Conservation (phyloP, 2,329 filamentous ascomycete genomes). For the Exophiala viscosa region DNA sequence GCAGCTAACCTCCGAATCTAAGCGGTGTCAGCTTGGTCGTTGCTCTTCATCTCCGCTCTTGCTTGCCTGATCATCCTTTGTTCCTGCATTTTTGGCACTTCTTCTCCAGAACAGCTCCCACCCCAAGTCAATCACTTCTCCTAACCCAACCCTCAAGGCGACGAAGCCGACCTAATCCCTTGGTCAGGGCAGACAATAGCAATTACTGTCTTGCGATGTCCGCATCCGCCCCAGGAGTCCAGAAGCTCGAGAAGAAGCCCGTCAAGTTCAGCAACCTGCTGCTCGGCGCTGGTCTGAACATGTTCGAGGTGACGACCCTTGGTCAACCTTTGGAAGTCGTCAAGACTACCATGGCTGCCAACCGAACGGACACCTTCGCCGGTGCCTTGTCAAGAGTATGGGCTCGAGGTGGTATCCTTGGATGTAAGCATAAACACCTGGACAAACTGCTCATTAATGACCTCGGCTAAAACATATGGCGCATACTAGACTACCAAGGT, state of each 20-base stretch:
- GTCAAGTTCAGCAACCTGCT: constrained; percentile 99
- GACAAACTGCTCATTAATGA: constrained; percentile 21
- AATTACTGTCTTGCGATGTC: constrained; percentile 61
- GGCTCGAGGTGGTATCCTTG: constrained; percentile 85
- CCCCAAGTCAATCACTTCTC: not conserved
- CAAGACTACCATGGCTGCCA: constrained; percentile 99
- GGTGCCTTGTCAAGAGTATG: constrained; percentile 82
- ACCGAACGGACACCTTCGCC: constrained; percentile 82
- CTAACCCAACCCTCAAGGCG: constrained; percentile 18
- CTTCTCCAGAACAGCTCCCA: not conserved
- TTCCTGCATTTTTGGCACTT: not conserved
- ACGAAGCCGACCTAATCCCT: constrained; percentile 68
- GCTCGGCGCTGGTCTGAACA: constrained; percentile 86
- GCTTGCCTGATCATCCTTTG: not conserved
- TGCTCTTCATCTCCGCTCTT: constrained; percentile 10
- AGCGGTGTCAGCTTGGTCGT: not conserved
- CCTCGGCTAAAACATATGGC: constrained; percentile 15
- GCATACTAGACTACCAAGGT: constrained; percentile 86
- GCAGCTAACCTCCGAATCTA: not conserved
- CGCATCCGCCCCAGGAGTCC: constrained; percentile 35
- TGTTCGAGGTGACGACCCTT: constrained; percentile 80
- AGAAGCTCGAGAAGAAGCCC: constrained; percentile 90
- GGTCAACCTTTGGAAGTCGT: constrained; percentile 90
- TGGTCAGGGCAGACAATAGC: constrained; percentile 83
- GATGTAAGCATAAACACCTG: constrained; percentile 66